Conservation (phyloP, 805 yeast species). For the Hyphopichia homilentoma region DNA sequence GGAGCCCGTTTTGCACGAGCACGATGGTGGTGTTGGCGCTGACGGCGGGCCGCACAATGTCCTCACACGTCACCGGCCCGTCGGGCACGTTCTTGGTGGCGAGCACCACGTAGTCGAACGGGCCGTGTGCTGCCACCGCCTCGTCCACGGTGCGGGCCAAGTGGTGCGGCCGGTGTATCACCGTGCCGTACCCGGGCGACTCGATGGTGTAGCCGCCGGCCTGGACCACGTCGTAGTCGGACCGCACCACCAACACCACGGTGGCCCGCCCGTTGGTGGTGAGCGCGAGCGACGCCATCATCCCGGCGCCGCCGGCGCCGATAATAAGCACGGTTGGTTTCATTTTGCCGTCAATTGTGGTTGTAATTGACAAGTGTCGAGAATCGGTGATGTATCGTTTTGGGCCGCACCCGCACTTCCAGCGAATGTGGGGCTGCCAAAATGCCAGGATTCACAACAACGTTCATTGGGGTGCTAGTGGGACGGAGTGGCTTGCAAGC, state of each 20-base stretch:
- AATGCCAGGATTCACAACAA: too few relatives aligned
- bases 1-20: conserved; percentile 39
- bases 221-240: conserved; percentile 28
- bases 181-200: conserved; percentile 30
- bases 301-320: conserved; percentile 88
- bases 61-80: conserved; percentile 36
- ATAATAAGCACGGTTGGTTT: conserved; percentile 49
- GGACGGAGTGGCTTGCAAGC: too few relatives aligned
- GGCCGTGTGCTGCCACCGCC: conserved; percentile 20
- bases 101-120: conserved; percentile 35
- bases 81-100: conserved; percentile 38
- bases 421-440: too few relatives aligned
- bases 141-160: conserved; percentile 25
- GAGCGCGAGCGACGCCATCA: conserved; percentile 67
- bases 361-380: too few relatives aligned
- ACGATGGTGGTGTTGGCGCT: conserved; percentile 22
- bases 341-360: too few relatives aligned
- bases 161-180: conserved; percentile 22
- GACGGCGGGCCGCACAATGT: conserved; percentile 36
- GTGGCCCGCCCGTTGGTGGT: conserved; percentile 42
- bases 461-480: too few relatives aligned
- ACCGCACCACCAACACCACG: conserved; percentile 35
- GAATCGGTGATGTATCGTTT: too few relatives aligned
- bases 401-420: too few relatives aligned
- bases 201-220: conserved; percentile 28